Conservation (phyloP, 805 yeast genomes). For the Wickerhamomyces alni region DNA sequence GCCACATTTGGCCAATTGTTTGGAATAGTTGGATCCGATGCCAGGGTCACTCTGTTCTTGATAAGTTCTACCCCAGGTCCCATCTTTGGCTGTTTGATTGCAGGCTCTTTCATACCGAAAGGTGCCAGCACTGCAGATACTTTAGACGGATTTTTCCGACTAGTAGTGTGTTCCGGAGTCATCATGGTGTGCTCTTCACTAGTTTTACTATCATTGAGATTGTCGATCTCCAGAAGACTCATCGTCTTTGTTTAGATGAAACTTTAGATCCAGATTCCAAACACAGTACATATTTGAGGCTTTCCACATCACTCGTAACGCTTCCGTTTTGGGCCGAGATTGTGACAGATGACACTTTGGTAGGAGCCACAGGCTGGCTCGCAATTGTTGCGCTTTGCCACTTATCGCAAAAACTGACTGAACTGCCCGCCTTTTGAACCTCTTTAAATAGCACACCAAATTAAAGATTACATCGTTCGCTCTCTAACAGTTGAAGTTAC, state of each 20-base stretch:
- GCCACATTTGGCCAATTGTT: slow-evolving; percentile 19
- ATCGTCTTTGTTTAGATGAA: slow-evolving; percentile 12
- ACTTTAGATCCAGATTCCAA: no score
- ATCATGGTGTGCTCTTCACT: slow-evolving; percentile 9
- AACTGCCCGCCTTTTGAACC: background rate
- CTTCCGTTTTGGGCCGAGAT: background rate
- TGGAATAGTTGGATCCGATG: slow-evolving; percentile 15
- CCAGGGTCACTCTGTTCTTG: slow-evolving; percentile 14
- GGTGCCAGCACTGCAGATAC: slow-evolving; percentile 6
- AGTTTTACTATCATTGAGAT: slow-evolving; percentile 8
- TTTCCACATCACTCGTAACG: background rate
- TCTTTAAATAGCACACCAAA: background rate
- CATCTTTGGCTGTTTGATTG: slow-evolving; percentile 17
- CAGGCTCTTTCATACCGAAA: slow-evolving; percentile 19
- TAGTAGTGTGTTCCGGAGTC: slow-evolving; percentile 15
- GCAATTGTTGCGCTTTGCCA: background rate
- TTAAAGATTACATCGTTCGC: no score
- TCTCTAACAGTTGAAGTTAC: no score
- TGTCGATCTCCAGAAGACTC: slow-evolving; percentile 9
- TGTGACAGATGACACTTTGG: background rate
- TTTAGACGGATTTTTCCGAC: slow-evolving; percentile 11
- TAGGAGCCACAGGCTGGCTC: background rate
- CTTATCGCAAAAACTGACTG: background rate
- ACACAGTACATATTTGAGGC: no score
- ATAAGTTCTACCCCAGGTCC: slow-evolving; percentile 19